Conservation (phyloP, 2,329 filamentous ascomycete genomes). For the Aspergillus pseudonomiae region DNA sequence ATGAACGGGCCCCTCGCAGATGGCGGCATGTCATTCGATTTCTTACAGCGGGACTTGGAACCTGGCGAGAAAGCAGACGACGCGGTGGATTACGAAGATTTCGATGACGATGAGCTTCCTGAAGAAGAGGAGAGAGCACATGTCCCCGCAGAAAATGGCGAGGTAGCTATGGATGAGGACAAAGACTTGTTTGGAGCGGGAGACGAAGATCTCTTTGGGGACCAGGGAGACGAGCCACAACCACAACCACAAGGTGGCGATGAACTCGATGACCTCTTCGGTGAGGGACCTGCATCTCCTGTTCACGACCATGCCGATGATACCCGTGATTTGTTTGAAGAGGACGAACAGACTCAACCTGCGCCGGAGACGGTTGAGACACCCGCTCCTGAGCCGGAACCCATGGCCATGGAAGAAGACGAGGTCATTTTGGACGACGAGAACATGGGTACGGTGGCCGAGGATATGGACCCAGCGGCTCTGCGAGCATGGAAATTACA, state of each 20-base stretch:
- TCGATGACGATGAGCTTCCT: conserved; percentile 87
- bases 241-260: conserved; percentile 29
- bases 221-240: conserved; percentile 26
- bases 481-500: conserved; percentile 50
- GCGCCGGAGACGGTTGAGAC: conserved; percentile 3
- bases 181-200: conserved; percentile 32
- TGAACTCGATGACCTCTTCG: conserved; percentile 54
- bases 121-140: conserved; percentile 54
- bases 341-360: conserved; percentile 23
- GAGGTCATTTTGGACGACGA: conserved; percentile 31
- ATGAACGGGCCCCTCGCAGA: conserved; percentile 42
- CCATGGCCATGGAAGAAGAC: conserved; percentile 30
- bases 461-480: conserved; percentile 46
- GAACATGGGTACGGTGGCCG: conserved; percentile 30
- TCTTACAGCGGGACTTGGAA: conserved; percentile 44
- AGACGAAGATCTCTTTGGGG: conserved; percentile 45
- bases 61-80: conserved; percentile 82
- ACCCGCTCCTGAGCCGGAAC: conserved; percentile 16
- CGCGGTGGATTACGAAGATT: conserved; percentile 87
- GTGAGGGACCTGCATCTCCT: conserved; percentile 45
- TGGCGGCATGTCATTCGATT: conserved; percentile 41
- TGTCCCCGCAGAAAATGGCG: conserved; percentile 49
- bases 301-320: conserved; percentile 33
- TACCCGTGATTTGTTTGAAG: conserved; percentile 34
- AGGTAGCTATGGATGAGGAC: conserved; percentile 55